phyloP scores from a whole-genome alignment of 441 rosid genomes.

The Raphanus hybrid region DNA sequence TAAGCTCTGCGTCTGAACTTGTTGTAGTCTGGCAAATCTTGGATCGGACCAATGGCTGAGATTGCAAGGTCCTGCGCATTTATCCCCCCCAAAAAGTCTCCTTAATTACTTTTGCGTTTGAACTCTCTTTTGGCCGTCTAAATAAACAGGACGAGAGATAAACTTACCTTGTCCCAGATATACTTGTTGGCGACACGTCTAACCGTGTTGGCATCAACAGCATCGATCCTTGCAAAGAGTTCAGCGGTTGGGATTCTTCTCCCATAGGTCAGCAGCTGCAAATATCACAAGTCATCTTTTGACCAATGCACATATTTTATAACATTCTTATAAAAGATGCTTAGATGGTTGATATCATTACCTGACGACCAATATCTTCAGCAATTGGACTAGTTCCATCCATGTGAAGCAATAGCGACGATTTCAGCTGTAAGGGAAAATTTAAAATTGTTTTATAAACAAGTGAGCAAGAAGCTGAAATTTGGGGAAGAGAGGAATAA shows the following conservation, averaged over 20 bases:
- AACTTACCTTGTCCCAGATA: constrained; percentile 83
- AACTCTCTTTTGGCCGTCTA: not conserved
- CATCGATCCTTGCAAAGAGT: constrained; percentile 91
- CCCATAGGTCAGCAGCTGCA: constrained; percentile 94
- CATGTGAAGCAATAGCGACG: constrained; percentile 92
- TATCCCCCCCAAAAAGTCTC: constrained; percentile 12
- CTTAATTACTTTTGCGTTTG: not conserved
- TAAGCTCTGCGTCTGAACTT: constrained; percentile 99
- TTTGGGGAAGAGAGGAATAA: not conserved
- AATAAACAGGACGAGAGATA: not conserved
- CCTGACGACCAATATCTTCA: constrained; percentile 99
- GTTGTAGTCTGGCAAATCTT: constrained; percentile 89
- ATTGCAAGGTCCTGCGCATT: constrained; percentile 85
- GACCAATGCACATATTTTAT: not conserved
- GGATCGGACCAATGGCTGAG: constrained; percentile 97
- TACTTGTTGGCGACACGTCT: constrained; percentile 94
- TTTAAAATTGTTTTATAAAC: not conserved
- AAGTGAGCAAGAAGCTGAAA: not conserved
- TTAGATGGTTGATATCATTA: constrained; percentile 38
- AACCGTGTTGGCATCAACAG: constrained; percentile 85
- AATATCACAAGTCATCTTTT: constrained; percentile 12
- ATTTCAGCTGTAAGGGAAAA: constrained; percentile 72
- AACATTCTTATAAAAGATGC: not conserved
- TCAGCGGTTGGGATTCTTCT: constrained; percentile 95
- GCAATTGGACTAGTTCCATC: constrained; percentile 99